Percentiles rank a stretch among this genome's conserved stretches.
These are phyloP conservation scores for Entomortierella lignicola DNA, from an alignment of 192 early-diverging fungal species.

Conservation along the genomic window DNA sequence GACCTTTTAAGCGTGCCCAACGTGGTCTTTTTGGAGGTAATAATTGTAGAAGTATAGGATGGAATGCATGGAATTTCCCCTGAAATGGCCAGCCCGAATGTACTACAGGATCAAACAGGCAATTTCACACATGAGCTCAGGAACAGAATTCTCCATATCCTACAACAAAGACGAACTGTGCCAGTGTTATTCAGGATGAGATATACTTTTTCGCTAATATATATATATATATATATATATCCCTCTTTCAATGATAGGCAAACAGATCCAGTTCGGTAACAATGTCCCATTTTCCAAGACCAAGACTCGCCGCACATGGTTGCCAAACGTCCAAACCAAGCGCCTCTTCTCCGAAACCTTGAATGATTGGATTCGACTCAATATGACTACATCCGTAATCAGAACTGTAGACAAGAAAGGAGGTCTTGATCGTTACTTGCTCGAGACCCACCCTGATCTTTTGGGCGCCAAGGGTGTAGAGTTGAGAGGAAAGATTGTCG, in stretches of 20 bases:
- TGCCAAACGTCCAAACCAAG: conserved; percentile 80
- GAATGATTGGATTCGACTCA: conserved; percentile 64
- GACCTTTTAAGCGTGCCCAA: conserved; percentile 67
- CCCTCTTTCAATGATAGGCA: too few species aligned
- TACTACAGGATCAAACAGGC: too few species aligned
- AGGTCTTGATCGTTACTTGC: conserved; percentile 80
- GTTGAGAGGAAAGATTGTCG: conserved; percentile 54
- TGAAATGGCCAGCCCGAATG: not conserved
- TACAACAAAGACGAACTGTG: too few species aligned
- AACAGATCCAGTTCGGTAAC: conserved; percentile 71
- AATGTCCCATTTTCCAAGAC: conserved; percentile 72
- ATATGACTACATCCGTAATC: conserved; percentile 74
- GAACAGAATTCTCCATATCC: too few species aligned
- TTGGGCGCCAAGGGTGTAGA: conserved; percentile 57
- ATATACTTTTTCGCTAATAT: too few species aligned
- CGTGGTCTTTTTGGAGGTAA: conserved; percentile 67
- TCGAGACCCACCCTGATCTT: conserved; percentile 75
- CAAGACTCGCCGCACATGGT: conserved; percentile 81
- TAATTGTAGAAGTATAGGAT: not conserved
- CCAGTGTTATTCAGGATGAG: too few species aligned
- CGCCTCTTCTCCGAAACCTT: conserved; percentile 74
- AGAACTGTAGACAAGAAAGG: conserved; percentile 88
- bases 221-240: too few species aligned
- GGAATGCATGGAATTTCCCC: not conserved
- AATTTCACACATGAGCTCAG: too few species aligned